Conservation (phyloP, 208 protist genomes). For the Crithidia thermophila region DNA sequence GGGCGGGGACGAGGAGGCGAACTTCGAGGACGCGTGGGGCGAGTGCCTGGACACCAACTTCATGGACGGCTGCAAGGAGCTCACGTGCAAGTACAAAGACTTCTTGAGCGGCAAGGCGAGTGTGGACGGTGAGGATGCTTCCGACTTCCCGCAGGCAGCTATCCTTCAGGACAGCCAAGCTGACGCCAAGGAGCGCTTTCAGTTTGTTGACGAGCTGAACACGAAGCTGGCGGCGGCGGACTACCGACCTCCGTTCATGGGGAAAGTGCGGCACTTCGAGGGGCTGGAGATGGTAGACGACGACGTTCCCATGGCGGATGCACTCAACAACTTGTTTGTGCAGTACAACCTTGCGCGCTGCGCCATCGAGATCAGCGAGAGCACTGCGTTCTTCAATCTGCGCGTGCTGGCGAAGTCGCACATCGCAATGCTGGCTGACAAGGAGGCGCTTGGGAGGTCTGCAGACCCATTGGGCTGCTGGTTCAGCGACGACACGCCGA, state of each 20-base stretch:
- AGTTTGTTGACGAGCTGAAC: background rate
- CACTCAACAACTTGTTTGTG: conserved; percentile 9
- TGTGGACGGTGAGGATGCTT: conserved; percentile 6
- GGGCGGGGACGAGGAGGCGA: background rate
- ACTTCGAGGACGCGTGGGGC: background rate
- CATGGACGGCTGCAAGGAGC: conserved; percentile 18
- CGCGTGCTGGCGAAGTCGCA: conserved; percentile 12
- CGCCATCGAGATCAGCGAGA: conserved; percentile 17
- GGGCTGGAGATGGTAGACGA: background rate
- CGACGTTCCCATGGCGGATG: background rate
- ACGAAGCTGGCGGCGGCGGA: background rate
- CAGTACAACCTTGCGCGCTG: conserved; percentile 2
- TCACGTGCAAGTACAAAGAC: conserved; percentile 9
- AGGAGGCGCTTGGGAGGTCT: no score
- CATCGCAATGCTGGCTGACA: background rate
- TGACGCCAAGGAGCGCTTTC: background rate
- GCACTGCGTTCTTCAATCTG: conserved; percentile 20
- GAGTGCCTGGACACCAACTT: conserved; percentile 23
- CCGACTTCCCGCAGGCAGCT: conserved; percentile 5
- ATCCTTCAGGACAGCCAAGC: background rate
- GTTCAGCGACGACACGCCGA: no score
- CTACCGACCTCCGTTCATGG: background rate
- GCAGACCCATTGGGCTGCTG: no score
- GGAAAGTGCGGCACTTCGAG: background rate
- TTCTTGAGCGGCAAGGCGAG: conserved; percentile 8